Conservation (phyloP, 768 basidiomycete genomes). For the Boletus sp. region DNA sequence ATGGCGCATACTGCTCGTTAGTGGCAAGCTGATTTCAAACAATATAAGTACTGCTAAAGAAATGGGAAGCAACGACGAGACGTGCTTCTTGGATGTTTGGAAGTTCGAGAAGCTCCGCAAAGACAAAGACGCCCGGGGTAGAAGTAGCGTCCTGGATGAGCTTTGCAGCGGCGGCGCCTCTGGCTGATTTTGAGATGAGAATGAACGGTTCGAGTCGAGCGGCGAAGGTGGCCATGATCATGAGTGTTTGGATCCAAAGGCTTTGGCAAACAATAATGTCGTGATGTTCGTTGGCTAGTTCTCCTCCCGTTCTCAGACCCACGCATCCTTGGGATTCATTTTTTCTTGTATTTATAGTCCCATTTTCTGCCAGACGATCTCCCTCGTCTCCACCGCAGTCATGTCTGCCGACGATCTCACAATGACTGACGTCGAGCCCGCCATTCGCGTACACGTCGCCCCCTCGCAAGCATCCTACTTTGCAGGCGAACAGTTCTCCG, state of each 20-base stretch:
- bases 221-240: slow-evolving; percentile 45
- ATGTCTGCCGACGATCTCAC: slow-evolving; percentile 21
- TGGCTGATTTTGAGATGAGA: slow-evolving; percentile 87
- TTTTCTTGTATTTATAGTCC: neutral
- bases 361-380: neutral
- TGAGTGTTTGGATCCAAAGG: slow-evolving; percentile 19
- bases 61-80: neutral
- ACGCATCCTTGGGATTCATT: neutral
- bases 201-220: slow-evolving; percentile 85
- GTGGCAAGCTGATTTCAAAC: slow-evolving; percentile 53
- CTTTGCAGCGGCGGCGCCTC: slow-evolving; percentile 90
- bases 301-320: neutral
- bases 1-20: slow-evolving; percentile 60
- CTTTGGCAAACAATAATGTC: neutral
- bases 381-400: neutral
- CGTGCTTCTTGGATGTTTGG: slow-evolving; percentile 82
- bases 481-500: slow-evolving; percentile 84
- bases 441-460: slow-evolving; percentile 65
- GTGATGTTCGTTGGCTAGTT: neutral
- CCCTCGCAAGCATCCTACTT: slow-evolving; percentile 90
- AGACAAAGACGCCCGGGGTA: slow-evolving; percentile 89
- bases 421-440: slow-evolving; percentile 36
- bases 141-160: slow-evolving; percentile 82
- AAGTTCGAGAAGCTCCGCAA: slow-evolving; percentile 80
- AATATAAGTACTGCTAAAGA: neutral